Conservation (phyloP, 805 yeast species). For the Lachancea fermentati region DNA sequence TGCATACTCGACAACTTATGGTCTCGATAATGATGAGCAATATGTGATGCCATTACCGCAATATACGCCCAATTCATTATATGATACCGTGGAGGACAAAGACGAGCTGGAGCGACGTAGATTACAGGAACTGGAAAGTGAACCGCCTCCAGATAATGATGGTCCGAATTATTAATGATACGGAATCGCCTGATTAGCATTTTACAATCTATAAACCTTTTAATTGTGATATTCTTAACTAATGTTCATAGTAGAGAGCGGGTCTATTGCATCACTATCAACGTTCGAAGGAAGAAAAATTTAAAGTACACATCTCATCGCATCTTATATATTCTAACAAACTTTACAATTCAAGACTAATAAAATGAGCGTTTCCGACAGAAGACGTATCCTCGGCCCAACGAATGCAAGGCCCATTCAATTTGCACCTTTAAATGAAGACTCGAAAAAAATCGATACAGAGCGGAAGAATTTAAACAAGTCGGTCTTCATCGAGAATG, state of each 20-base stretch:
- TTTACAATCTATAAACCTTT: background rate
- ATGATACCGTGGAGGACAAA: constrained; percentile 30
- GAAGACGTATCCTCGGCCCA: constrained; percentile 87
- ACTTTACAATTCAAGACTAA: too few species aligned
- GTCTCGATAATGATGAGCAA: constrained; percentile 3
- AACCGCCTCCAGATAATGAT: constrained; percentile 30
- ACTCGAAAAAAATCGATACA: constrained; percentile 10
- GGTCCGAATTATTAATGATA: background rate
- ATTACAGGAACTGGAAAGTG: constrained; percentile 37
- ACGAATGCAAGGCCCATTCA: constrained; percentile 50
- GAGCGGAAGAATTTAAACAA: constrained; percentile 13
- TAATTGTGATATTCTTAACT: background rate
- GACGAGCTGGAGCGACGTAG: constrained; percentile 37
- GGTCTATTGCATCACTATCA: too few species aligned
- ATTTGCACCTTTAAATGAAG: constrained; percentile 24
- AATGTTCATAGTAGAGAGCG: background rate
- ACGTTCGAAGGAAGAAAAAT: background rate
- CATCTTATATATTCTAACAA: too few species aligned
- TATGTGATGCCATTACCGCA: constrained; percentile 14
- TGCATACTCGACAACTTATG: background rate
- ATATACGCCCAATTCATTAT: constrained; percentile 17
- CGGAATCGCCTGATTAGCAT: background rate
- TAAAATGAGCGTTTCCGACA: constrained; percentile 42
- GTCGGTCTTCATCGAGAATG: constrained; percentile 55
- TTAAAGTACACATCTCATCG: too few species aligned